Base-by-base conservation (phyloP, 345 rosid species). In the Hibiscus mutabilis region DNA sequence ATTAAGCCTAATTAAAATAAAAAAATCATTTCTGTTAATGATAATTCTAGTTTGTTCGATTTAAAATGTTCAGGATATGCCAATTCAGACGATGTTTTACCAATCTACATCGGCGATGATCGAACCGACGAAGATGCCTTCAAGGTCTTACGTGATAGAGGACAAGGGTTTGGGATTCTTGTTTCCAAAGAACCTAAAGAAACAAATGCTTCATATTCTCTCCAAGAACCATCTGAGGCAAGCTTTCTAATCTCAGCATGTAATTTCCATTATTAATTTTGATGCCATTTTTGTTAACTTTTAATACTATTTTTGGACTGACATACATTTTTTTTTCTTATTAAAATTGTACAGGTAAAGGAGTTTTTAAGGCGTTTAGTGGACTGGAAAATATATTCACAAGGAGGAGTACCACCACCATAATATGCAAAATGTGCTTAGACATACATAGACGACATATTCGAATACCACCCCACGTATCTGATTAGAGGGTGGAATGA, bases 51-150 rank as follows among this genome's bases (percentile, higher is more conserved):
- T 14, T 31, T 63, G 4, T 40, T 40, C 4, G 0, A 52, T 8
- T 24, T 16, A 52, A 0, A 42, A 31, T 74, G 7, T 68, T 35
- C 59, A 91, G 98, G 98, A 49, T 90, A 64, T 68, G 88, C 90
- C 21, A 80, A 86, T 69, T 86, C 89, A 9, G 63, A 65, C 14
- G 84, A 92, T 76, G 92, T 92, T 74, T 73, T 95, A 1, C 99
- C 99, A 0, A 79, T 95, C 6, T 95, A 92, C 21, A 89, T 95
- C 25, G 99, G 99, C 0, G 99, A 95, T 74, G 99, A 95, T 77
- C 86, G 90, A 14, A 92, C 93, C 0, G 99, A 95, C 9, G 99
- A 95, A 72, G 99, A 95, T 76, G 99, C 99, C 1, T 95, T 95
- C 74, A 86, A 90, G 91, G 93, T 90, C 65, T 81, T 95, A 67